Evolutionary conservation across 768 basidiomycete genomes (phyloP).

Genomic region (Mycena maculata): DNA sequence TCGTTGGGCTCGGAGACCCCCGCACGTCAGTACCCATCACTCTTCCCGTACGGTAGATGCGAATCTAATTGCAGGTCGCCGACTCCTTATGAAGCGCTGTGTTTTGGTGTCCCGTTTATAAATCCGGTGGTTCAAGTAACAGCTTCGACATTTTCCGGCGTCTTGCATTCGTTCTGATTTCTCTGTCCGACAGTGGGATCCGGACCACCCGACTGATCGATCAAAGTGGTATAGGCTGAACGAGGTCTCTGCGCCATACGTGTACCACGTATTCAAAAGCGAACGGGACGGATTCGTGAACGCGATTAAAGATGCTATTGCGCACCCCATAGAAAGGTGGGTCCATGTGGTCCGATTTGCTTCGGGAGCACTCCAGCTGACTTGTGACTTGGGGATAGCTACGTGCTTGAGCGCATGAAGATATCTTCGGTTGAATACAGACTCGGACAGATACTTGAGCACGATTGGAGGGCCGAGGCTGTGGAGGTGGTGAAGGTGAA

Average conservation of each 20-base stretch:
- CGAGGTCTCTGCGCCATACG: conserved; percentile 46
- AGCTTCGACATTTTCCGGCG: too few relatives aligned
- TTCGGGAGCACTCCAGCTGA: too few relatives aligned
- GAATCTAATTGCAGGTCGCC: conserved; percentile 27
- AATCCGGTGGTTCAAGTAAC: too few relatives aligned
- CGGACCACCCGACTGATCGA: conserved; percentile 41
- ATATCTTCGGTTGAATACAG: conserved; percentile 12
- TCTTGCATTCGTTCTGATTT: too few relatives aligned
- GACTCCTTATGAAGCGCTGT: conserved; percentile 47
- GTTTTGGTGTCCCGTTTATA: too few relatives aligned
- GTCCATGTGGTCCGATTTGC: neutral
- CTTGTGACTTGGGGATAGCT: neutral
- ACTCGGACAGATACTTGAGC: conserved; percentile 10
- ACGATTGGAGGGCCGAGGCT: conserved; percentile 20
- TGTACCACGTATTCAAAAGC: conserved; percentile 46
- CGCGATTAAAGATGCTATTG: conserved; percentile 41
- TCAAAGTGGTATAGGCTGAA: conserved; percentile 41
- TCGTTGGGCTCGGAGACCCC: conserved; percentile 22
- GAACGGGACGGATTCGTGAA: conserved; percentile 44
- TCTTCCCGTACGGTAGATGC: too few relatives aligned
- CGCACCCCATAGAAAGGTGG: conserved; percentile 46
- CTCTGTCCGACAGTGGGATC: conserved; percentile 40
- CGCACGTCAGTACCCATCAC: neutral
- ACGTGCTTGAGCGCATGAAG: conserved; percentile 21
- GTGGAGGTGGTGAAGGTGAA: neutral